A percentile compares a stretch with the other conserved stretches of the same genome.
phyloP scores from a whole-genome alignment of 192 early-diverging fungal genomes.

The Entomortierella lignicola region DNA sequence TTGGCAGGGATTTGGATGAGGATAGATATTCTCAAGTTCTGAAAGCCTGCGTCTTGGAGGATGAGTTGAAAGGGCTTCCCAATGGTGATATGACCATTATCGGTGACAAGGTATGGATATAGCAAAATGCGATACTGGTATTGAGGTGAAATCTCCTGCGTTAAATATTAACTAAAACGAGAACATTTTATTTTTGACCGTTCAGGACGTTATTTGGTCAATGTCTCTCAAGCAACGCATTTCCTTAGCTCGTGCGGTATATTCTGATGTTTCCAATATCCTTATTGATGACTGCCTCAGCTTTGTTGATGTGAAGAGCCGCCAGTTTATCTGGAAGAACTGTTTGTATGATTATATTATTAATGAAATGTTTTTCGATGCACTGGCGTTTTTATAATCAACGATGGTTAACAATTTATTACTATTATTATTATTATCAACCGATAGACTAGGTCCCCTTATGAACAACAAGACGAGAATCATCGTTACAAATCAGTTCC shows the following conservation, averaged over 20 bases:
- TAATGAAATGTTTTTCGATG: background rate
- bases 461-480: constrained; percentile 39
- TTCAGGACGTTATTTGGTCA: constrained; percentile 70
- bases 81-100: constrained; percentile 68
- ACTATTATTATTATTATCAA: no score
- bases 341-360: constrained; percentile 24
- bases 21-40: constrained; percentile 61
- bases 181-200: no score
- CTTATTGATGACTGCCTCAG: constrained; percentile 89
- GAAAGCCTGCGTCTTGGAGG: constrained; percentile 66
- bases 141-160: background rate
- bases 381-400: no score
- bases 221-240: constrained; percentile 91
- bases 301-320: constrained; percentile 82
- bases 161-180: no score
- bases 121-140: background rate
- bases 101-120: constrained; percentile 56
- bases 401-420: no score
- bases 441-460: constrained; percentile 36
- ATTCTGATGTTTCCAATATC: constrained; percentile 69
- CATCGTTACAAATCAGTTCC: constrained; percentile 45
- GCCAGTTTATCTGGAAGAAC: constrained; percentile 49
- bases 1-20: constrained; percentile 62
- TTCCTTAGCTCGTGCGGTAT: constrained; percentile 85
- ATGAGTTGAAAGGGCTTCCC: constrained; percentile 62